Evolutionary conservation across 2,329 filamentous ascomycete genomes (phyloP), one percentile per base, ranked within the genome.

Genomic region (Magnaporthiopsis rhizophila): DNA sequence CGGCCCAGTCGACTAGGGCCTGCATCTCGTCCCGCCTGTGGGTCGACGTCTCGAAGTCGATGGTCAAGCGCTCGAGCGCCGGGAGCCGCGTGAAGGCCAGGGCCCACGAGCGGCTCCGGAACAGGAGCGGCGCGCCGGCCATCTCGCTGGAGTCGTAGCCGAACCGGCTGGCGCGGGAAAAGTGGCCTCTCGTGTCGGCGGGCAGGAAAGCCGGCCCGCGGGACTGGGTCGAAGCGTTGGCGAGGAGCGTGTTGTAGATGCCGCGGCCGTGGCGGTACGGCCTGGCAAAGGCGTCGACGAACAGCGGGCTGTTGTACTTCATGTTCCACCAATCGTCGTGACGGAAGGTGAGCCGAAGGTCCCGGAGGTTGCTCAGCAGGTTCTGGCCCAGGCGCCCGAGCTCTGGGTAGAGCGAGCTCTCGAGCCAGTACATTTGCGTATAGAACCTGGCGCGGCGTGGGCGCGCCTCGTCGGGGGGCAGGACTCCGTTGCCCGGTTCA

Each of bases 31-130:
- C 58, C 15, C 50, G 34, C 56, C 60, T 64, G 56, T 65, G 57
- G 38, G 62, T 53, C 7, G 61, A 34, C 1, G 64, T 65, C 64
- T 66, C 65, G 30, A 66, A 65, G 36, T 62, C 56, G 28, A 66
- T 66, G 5, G 38, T 61, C 36, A 65, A 57, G 58, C 50, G 62
- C 59, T 65, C 58, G n/a, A 66, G 64, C 34, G 36, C 62, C 18
- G 62, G 26, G 59, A 66, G 62, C 57, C 38, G 30, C 28, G 34
- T 45, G 24, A 62, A 66, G 3, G 62, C n/a, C n/a, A 28, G 26
- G 24, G 24, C 62, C 64, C 59, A 53, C 21, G 34, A 32, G 1
- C 3, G 2, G n/a, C 13, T 3, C 12, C 58, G 34, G 11, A 58
- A 53, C 12, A 32, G 21, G 0, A 36, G 45, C 18, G 38, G 50